These are phyloP conservation scores for Podospora tetraspora DNA, from an alignment of 495 filamentous ascomycete species.

Conservation along the genomic window DNA sequence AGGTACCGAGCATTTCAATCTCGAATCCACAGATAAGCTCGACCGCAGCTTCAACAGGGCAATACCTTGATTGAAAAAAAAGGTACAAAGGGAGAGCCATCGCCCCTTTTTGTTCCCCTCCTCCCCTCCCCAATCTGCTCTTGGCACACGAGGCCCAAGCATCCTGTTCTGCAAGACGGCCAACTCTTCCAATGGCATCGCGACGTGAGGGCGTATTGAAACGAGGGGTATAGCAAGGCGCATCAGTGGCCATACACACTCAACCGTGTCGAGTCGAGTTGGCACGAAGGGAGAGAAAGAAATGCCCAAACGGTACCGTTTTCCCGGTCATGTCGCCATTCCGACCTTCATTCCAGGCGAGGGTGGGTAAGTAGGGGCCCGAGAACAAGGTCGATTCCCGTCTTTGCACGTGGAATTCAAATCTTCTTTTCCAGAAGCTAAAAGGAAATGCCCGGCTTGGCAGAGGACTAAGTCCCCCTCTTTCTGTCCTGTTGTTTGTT, in stretches of 20 bases:
- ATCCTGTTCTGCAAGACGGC: neutral
- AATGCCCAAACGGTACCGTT: too few relatives aligned
- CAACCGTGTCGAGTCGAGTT: neutral
- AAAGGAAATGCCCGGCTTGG: slow-evolving; percentile 4
- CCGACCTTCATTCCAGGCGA: neutral
- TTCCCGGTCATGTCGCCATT: neutral
- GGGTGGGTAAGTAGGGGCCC: too few relatives aligned
- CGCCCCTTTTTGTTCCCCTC: neutral
- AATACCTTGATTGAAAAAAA: neutral
- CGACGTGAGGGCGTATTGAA: slow-evolving; percentile 11
- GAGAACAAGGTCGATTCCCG: too few relatives aligned
- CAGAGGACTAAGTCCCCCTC: neutral
- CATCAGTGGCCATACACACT: neutral
- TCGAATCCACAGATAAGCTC: neutral
- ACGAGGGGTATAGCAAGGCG: slow-evolving; percentile 12
- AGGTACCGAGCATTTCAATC: neutral
- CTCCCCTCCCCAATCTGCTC: neutral
- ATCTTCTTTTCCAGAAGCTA: neutral
- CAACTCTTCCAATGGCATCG: slow-evolving; percentile 6
- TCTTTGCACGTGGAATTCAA: neutral
- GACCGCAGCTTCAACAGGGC: neutral
- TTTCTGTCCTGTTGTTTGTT: neutral
- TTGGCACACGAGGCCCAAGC: slow-evolving; percentile 5
- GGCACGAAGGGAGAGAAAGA: neutral
- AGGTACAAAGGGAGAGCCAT: neutral